Conservation (phyloP, 257 asterid species). For the Solanum medicagineum region DNA sequence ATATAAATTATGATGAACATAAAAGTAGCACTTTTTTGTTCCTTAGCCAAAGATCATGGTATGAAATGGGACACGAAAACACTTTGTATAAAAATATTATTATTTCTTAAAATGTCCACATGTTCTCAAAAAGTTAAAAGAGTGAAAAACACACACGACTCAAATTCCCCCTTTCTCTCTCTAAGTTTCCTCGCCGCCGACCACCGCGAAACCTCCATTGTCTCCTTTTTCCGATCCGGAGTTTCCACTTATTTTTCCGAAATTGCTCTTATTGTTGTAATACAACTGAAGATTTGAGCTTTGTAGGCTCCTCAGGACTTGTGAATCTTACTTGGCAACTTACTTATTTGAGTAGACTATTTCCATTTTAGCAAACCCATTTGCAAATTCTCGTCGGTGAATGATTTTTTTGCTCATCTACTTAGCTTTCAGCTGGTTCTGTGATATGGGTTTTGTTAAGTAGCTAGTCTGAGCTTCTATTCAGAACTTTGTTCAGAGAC, state of each 20-base stretch:
- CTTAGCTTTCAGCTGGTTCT: conserved; percentile 1
- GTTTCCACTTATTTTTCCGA: not conserved
- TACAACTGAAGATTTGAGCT: not conserved
- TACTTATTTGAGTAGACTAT: not conserved
- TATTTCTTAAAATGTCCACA: not conserved
- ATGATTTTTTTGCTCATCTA: not conserved
- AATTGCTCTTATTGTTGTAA: not conserved
- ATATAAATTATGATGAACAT: too few species aligned
- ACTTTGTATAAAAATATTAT: not conserved
- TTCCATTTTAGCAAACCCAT: not conserved
- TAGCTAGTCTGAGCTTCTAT: conserved; percentile 9
- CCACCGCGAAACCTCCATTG: not conserved
- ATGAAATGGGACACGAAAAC: not conserved
- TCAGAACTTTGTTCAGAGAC: not conserved
- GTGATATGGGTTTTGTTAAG: not conserved
- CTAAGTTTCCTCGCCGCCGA: not conserved
- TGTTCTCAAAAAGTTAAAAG: not conserved
- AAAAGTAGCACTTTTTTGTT: not conserved
- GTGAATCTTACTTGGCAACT: not conserved
- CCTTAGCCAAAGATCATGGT: not conserved
- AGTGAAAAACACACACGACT: not conserved
- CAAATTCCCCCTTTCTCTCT: not conserved
- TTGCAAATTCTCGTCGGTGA: not conserved
- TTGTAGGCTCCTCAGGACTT: not conserved
- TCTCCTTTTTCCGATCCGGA: not conserved